Evolutionary conservation across 1,284 basidiomycete species (phyloP), one percentile per base, ranked within the genome.

Genomic region (Termitomyces sp.): DNA sequence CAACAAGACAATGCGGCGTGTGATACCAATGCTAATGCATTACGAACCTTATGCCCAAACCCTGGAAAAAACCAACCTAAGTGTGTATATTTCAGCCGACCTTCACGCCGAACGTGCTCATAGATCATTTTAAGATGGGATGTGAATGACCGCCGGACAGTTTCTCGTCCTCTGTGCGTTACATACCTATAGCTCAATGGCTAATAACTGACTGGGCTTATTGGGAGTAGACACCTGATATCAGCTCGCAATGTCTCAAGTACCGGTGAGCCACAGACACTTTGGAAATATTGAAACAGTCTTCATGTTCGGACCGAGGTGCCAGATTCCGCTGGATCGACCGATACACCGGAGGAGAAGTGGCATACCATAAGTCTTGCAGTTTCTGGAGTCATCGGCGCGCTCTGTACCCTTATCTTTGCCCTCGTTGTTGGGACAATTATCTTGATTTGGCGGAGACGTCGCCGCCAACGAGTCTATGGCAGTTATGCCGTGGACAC

Each of bases 351-450:
- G 19, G 34, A 14, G 18, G 19, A 35, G 4, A 37, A 24, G 34
- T 24, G 21, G 21, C 51, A 48, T 6, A 28, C 6, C 10, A 44
- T 54, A 30, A 54, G 38, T 16, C 49, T 38, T 7, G 49, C 24
- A 1, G 34, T 52, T 14, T 49, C 54, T 8, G 52, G 56, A 34
- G 47, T 49, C 11, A 58, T 58, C 38, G 56, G 57, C 4, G 56
- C 54, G 8, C 37, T 54, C 6, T 57, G 57, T 16, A 44, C 54
- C 14, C 40, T 60, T n/a, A 41, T 31, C 3, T 16, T 58, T 33
- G 37, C 34, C n/a, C 43, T 56, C 16, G 18, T 54, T 14, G 16
- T 58, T 21, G 52, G 31, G 14, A 28, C 9, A n/a, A 35, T 47
- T n/a, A 14, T 50, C 8, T 8, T 58, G 10, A 13, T 53, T n/a